A percentile compares a stretch with the other conserved stretches of the same genome.
Conservation (phyloP, 2,329 filamentous ascomycete genomes). For the Aspergillus bombycis region DNA sequence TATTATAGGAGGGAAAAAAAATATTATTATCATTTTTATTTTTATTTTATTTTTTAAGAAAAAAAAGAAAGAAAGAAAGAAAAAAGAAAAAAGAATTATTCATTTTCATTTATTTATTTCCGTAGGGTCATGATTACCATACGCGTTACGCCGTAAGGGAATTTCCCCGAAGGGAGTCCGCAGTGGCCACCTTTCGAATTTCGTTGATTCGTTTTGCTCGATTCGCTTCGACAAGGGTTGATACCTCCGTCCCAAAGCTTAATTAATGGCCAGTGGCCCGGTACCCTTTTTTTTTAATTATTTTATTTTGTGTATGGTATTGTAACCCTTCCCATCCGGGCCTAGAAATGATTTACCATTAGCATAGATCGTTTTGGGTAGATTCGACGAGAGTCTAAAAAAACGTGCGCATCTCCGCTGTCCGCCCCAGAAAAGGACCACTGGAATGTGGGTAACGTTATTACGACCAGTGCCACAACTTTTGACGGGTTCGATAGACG, state of each 20-base stretch:
- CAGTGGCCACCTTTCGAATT: conserved; percentile 13
- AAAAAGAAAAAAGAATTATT: not conserved
- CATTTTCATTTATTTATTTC: no score
- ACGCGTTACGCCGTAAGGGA: conserved; percentile 2
- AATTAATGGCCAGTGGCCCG: conserved; percentile 27
- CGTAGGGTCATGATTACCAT: not conserved
- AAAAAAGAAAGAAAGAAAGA: not conserved
- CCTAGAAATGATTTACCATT: conserved; percentile 19
- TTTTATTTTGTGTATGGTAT: conserved; percentile 1
- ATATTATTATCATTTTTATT: no score
- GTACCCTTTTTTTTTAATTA: conserved; percentile 13
- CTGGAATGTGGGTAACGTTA: not conserved
- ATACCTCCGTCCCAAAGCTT: conserved; percentile 30
- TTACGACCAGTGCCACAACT: not conserved
- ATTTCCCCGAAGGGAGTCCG: conserved; percentile 17
- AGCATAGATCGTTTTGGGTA: conserved; percentile 19
- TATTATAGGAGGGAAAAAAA: not conserved
- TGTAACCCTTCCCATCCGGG: not conserved
- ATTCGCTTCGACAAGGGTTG: conserved; percentile 24
- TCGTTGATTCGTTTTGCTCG: conserved; percentile 5
- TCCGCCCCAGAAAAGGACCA: conserved; percentile 5
- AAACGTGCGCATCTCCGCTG: conserved; percentile 15
- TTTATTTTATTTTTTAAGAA: not conserved
- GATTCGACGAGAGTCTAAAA: conserved; percentile 25
- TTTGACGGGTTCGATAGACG: not conserved